phyloP scores from a whole-genome alignment of 768 basidiomycete species.

The Tricholoma flavovirens region DNA sequence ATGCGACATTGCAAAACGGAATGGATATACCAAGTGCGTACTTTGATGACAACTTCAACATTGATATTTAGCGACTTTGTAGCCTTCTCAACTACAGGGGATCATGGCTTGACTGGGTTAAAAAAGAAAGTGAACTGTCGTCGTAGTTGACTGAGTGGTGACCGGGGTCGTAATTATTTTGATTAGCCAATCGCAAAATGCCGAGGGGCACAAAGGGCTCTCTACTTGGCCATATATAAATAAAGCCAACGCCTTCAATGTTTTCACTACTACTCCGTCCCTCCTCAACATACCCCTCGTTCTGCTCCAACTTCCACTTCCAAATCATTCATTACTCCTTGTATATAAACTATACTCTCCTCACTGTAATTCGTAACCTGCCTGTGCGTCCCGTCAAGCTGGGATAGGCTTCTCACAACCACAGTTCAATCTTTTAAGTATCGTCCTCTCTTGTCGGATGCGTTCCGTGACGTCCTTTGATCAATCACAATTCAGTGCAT shows the following conservation, averaged over 20 bases:
- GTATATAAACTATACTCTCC: background rate
- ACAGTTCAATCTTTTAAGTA: background rate
- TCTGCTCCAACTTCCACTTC: background rate
- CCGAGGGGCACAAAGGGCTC: conserved; percentile 43
- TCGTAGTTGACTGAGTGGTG: background rate
- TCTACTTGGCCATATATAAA: conserved; percentile 21
- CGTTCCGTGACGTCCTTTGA: background rate
- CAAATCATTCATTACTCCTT: background rate
- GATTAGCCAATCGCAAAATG: conserved; percentile 41
- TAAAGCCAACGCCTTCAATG: background rate
- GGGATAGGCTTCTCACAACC: background rate
- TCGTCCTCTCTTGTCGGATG: background rate
- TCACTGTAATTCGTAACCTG: background rate
- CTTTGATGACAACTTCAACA: background rate
- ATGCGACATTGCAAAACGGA: conserved; percentile 72
- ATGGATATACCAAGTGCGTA: conserved; percentile 76
- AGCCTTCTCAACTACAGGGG: conserved; percentile 77
- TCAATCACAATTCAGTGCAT: background rate
- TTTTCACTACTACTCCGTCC: background rate
- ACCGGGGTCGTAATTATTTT: background rate
- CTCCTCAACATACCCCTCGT: background rate
- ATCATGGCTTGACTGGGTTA: conserved; percentile 85
- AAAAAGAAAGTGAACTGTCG: conserved; percentile 36
- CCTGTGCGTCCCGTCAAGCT: background rate
- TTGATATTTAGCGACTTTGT: conserved; percentile 1